Percentiles rank a stretch among this genome's conserved stretches.
Conservation (phyloP, 1,139 yeast genomes). For the Chernovozyma aurita region DNA sequence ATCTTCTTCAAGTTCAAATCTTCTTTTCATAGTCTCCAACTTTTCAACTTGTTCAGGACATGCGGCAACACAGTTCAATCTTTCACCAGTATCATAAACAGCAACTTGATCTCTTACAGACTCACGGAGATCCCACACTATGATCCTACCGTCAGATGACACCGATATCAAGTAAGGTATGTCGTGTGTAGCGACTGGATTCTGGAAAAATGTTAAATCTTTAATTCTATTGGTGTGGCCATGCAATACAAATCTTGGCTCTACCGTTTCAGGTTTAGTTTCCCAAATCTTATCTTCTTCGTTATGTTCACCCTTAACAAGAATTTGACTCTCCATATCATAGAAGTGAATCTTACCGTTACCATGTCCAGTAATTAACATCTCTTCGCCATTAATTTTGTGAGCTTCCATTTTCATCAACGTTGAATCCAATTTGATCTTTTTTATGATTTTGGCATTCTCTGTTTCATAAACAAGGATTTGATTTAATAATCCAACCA, state of each 20-base stretch:
- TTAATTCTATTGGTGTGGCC: constrained; percentile 89
- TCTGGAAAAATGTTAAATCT: constrained; percentile 55
- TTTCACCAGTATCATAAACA: constrained; percentile 87
- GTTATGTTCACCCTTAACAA: constrained; percentile 11
- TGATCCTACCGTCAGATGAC: constrained; percentile 90
- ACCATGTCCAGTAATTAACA: constrained; percentile 63
- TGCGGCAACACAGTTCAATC: constrained; percentile 80
- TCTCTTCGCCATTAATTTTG: constrained; percentile 43
- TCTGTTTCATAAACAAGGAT: constrained; percentile 63
- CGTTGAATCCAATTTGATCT: constrained; percentile 47
- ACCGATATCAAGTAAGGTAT: constrained; percentile 65
- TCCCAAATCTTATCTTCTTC: constrained; percentile 27
- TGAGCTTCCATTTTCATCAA: constrained; percentile 66
- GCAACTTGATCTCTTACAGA: constrained; percentile 70
- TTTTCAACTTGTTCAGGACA: constrained; percentile 80
- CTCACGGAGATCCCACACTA: constrained; percentile 72
- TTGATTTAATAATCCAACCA: constrained; percentile 68
- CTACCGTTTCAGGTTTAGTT: constrained; percentile 26
- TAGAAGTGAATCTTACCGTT: constrained; percentile 70
- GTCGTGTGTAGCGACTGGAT: constrained; percentile 28
- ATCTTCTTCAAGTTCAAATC: constrained; percentile 28
- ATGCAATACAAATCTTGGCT: constrained; percentile 53
- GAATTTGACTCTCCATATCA: constrained; percentile 29
- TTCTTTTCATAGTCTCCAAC: constrained; percentile 64
- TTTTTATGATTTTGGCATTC: constrained; percentile 54